These are phyloP conservation scores for Xylaria acuta DNA, from an alignment of 495 filamentous ascomycete species.

Conservation along the genomic window DNA sequence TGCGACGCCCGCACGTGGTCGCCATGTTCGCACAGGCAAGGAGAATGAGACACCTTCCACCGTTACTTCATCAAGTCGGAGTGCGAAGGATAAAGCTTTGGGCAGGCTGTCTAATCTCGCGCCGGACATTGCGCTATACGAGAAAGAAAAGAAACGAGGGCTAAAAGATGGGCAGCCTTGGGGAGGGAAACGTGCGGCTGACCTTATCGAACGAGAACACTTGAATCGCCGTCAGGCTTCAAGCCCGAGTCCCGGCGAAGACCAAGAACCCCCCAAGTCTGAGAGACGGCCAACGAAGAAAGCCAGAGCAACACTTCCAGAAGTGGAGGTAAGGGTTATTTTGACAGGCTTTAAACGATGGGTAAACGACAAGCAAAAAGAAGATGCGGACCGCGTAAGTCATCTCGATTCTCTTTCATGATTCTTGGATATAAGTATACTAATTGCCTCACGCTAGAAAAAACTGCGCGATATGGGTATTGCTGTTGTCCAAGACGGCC, in stretches of 20 bases:
- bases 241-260: conserved; percentile 54
- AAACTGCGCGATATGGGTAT: conserved; percentile 86
- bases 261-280: conserved; percentile 54
- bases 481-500: conserved; percentile 73
- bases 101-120: conserved; percentile 77
- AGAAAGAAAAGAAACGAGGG: conserved; percentile 86
- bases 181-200: conserved; percentile 71
- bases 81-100: conserved; percentile 83
- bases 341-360: conserved; percentile 83
- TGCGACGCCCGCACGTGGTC: conserved; percentile 50
- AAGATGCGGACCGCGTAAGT: conserved; percentile 81
- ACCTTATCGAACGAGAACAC: conserved; percentile 60
- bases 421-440: conserved; percentile 23
- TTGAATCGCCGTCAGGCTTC: conserved; percentile 37
- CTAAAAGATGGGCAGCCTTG: conserved; percentile 75
- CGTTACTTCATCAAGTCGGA: conserved; percentile 73
- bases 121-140: conserved; percentile 83
- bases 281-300: conserved; percentile 61
- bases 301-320: conserved; percentile 62
- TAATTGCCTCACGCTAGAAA: conserved; percentile 59
- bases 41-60: conserved; percentile 84
- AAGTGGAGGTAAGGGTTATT: conserved; percentile 72
- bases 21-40: conserved; percentile 62
- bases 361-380: conserved; percentile 68
- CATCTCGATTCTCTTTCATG: conserved; percentile 49